Base-by-base conservation (phyloP, 176 grass and related monocot genomes). In the Carex myosuroides region DNA sequence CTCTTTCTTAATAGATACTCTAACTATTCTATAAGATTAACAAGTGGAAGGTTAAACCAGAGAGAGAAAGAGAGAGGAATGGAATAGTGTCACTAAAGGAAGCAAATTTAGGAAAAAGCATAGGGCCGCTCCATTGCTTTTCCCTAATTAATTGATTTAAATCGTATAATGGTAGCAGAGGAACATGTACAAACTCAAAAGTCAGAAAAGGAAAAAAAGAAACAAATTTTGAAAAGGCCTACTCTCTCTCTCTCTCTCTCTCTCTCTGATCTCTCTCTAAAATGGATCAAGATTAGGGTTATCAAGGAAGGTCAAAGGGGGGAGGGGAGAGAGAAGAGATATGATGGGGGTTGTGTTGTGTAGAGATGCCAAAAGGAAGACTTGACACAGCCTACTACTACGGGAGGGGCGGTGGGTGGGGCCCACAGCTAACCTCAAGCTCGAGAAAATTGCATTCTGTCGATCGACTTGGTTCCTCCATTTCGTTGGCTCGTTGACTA, bases 51-150 rank as follows among this genome's bases (percentile, higher is more conserved):
- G 33, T 82, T 59, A 79, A 50, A 84, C 60, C 69, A 83, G 32
- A 81, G 60, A 77, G 82, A 61, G 71, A 55, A 32, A 83, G 52
- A 69, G 83, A 91, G 91, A 90, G 67, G 64, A 73, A 94, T 88
- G 84, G 70, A 92, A 92, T 85, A 92, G 88, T 88, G 81, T 64
- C 85, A 85, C 79, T 53, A 72, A 91, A 90, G 88, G 74, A 70
- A 71, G 85, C 68, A 60, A 81, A 60, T 81, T 84, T 84, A 77
- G 61, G 61, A 18, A 81, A 76, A 81, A 37, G 9, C 17, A 60
- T 29, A 17, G 35, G 35, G 72, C 62, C 12, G 30, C 22, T 58
- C 67, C 59, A 85, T 73, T 59, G 83, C 26, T 85, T 84, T 80
- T 81, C 24, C 73, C 80, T 52, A 86, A 88, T 70, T 41, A 88